Evolutionary conservation across 2,329 filamentous ascomycete species (phyloP), one percentile per base, ranked within the genome.

Genomic region (Pyricularia sp.): DNA sequence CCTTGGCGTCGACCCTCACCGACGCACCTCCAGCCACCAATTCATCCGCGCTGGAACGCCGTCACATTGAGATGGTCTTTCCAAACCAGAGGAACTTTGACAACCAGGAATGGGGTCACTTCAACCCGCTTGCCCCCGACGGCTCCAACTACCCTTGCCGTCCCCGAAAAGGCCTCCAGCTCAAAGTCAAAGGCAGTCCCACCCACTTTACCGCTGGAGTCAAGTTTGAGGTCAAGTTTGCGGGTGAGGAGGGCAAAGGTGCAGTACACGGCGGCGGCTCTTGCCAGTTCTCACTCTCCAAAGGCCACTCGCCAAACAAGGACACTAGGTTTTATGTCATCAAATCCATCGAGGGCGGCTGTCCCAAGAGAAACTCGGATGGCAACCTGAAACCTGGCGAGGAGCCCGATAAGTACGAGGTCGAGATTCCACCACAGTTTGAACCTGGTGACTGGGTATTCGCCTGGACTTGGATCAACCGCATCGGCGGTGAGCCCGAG

Each of bases 391-490:
- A 72, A n/a, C 71, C 69, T 28, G 71, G 72, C 5, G 55, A 65
- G 3, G 20, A 66, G 20, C 9, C 61, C 5, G 33, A 71, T 36
- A 50, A 72, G 26, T 75, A 74, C 63, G 70, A 73, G 55, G 77
- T 75, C 64, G 71, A 71, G 11, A 73, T 77, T 36, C 76, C 76
- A 12, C 69, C 71, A 58, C 70, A 70, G 10, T 66, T 78, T 12
- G 68, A 71, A 10, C 70, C 71, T 20, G 76, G 75, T 73, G 75
- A 70, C 80, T 86, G 85, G 33, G 77, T 89, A 0, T 80, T 90
- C 12, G 83, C 84, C 1, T 90, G 88, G 87, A 86, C 84, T 5
- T 86, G 85, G 85, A 86, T 87, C 76, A 88, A 87, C 77, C 82
- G 83, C 71, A 76, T 87, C 20, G 70, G 71, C 1, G 87, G 87